These are phyloP conservation scores for Silene noctiflora DNA, from an alignment of 179 eudicot species.

Conservation along the genomic window DNA sequence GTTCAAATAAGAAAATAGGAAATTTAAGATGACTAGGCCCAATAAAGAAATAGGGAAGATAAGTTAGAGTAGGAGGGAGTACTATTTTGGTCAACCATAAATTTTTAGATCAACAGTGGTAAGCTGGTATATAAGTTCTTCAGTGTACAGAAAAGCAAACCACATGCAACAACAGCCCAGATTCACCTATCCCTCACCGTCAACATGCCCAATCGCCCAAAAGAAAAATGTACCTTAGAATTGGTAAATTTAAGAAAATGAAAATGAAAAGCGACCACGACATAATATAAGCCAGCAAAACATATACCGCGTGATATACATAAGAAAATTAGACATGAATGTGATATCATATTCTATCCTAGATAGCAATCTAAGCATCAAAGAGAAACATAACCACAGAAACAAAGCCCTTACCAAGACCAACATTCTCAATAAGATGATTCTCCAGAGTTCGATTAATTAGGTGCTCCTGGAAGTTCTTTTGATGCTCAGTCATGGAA, in stretches of 20 bases:
- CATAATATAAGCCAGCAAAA: too few relatives aligned
- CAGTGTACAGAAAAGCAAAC: too few relatives aligned
- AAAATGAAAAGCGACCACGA: neutral
- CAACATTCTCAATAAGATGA: slow-evolving; percentile 46
- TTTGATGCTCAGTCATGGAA: slow-evolving; percentile 83
- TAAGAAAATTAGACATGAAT: neutral
- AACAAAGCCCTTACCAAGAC: slow-evolving; percentile 35
- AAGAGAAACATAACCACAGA: slow-evolving; percentile 3
- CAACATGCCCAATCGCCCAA: too few relatives aligned
- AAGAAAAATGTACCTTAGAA: neutral
- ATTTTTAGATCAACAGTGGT: too few relatives aligned
- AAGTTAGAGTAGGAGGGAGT: too few relatives aligned
- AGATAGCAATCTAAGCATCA: neutral
- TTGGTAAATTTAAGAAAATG: neutral
- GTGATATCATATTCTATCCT: neutral
- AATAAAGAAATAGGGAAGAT: too few relatives aligned
- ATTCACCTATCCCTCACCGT: too few relatives aligned
- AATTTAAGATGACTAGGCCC: too few relatives aligned
- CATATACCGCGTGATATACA: neutral
- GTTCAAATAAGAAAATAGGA: too few relatives aligned
- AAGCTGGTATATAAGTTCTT: too few relatives aligned
- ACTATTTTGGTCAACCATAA: too few relatives aligned
- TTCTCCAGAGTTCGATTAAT: slow-evolving; percentile 62
- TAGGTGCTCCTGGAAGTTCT: slow-evolving; percentile 73
- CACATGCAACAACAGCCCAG: too few relatives aligned